Percentiles rank a stretch among this genome's conserved stretches.
These are phyloP conservation scores for Tuber umbilicatum DNA, from an alignment of 495 filamentous ascomycete species.

Conservation along the genomic window DNA sequence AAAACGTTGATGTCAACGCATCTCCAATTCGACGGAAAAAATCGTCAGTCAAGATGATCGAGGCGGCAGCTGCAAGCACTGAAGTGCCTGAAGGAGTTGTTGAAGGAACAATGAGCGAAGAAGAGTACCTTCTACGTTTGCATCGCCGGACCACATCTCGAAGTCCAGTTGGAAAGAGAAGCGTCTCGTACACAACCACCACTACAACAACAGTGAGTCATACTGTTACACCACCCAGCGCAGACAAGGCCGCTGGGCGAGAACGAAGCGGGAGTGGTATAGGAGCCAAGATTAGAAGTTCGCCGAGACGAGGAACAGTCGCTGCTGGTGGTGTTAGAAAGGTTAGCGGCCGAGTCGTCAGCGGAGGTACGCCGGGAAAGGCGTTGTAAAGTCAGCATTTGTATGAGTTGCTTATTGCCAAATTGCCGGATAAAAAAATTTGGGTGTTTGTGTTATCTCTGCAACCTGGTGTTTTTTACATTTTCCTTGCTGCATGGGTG, in stretches of 20 bases:
- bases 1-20: conserved; percentile 26
- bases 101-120: conserved; percentile 35
- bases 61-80: conserved; percentile 10
- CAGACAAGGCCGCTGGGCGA: conserved; percentile 41
- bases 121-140: conserved; percentile 39
- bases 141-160: conserved; percentile 35
- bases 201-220: conserved; percentile 57
- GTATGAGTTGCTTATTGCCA: conserved; percentile 11
- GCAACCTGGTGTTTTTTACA: conserved; percentile 29
- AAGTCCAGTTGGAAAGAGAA: conserved; percentile 39
- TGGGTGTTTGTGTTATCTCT: not conserved
- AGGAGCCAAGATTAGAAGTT: conserved; percentile 66
- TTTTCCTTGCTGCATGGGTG: conserved; percentile 7
- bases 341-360: conserved; percentile 86
- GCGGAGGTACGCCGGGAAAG: conserved; percentile 50
- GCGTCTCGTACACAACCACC: conserved; percentile 55
- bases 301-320: conserved; percentile 54
- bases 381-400: conserved; percentile 37
- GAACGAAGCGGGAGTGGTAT: conserved; percentile 57
- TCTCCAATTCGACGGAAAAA: conserved; percentile 35
- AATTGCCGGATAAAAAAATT: conserved; percentile 8
- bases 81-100: conserved; percentile 4
- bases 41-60: conserved; percentile 32
- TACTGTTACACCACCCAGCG: conserved; percentile 51
- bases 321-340: conserved; percentile 70